A percentile compares a stretch with the other conserved stretches of the same genome.
These are phyloP conservation scores for Suillus americanus DNA, from an alignment of 768 basidiomycete species.

Conservation along the genomic window DNA sequence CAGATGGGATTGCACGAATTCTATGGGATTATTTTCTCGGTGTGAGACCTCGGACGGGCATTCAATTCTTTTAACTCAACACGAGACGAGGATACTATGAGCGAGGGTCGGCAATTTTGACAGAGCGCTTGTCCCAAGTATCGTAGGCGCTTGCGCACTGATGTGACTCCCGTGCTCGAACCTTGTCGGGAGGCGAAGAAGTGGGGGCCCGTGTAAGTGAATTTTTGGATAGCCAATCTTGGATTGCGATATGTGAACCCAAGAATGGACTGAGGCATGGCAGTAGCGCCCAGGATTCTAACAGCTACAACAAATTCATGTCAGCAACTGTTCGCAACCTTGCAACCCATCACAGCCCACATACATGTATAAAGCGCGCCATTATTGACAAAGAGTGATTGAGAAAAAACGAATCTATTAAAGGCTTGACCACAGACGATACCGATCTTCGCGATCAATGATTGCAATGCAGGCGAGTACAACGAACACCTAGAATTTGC, in stretches of 20 bases:
- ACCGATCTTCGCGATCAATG: slow-evolving; percentile 64
- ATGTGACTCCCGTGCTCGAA: neutral
- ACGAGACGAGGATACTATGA: slow-evolving; percentile 25
- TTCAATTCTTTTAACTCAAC: slow-evolving; percentile 21
- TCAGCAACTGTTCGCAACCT: slow-evolving; percentile 9
- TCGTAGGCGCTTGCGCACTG: slow-evolving; percentile 5
- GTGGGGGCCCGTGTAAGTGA: slow-evolving; percentile 15
- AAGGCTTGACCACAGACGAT: slow-evolving; percentile 77
- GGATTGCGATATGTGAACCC: slow-evolving; percentile 81
- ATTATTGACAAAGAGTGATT: slow-evolving; percentile 49
- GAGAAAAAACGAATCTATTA: slow-evolving; percentile 73
- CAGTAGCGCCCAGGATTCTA: slow-evolving; percentile 78
- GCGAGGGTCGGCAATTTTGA: slow-evolving; percentile 14
- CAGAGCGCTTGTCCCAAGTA: neutral
- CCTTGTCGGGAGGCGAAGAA: neutral
- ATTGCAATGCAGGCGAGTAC: slow-evolving; percentile 79
- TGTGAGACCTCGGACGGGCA: slow-evolving; percentile 46
- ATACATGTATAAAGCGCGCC: slow-evolving; percentile 64
- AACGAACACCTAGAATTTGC: slow-evolving; percentile 49
- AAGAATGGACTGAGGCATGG: slow-evolving; percentile 94
- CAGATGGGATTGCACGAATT: slow-evolving; percentile 61
- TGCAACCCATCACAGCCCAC: slow-evolving; percentile 17
- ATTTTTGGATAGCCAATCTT: slow-evolving; percentile 59
- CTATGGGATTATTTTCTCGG: slow-evolving; percentile 39
- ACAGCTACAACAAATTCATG: slow-evolving; percentile 42